Evolutionary conservation across 345 rosid genomes (phyloP), one percentile per base, ranked within the genome.

Genomic region (Brassica incana): DNA sequence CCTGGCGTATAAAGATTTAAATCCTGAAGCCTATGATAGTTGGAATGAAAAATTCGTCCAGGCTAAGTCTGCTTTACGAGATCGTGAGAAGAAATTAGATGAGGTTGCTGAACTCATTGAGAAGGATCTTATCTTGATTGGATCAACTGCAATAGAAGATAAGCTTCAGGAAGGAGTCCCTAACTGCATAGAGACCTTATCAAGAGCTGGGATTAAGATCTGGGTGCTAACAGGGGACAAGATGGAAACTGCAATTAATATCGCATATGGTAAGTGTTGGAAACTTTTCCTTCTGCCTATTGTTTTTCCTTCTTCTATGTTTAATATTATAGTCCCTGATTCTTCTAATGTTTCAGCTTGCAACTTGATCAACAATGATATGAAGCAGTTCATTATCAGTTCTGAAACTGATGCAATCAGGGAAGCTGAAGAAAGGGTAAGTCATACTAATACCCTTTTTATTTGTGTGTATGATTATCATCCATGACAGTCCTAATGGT

Each of bases 161-260:
- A 95, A 95, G 80, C 99, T 95, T 83, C 99, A 95, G 84, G 99
- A 95, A 85, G 99, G 97, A 68, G 99, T 95, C 30, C 99, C 97
- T 18, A 73, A 79, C 84, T 95, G 99, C 85, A 95, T 95, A 75
- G 93, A 95, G 85, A 92, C 95, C 77, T 97, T 95, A 83, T 86
- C 97, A 59, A 92, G 85, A 84, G 99, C 99, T 82, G 99, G 99
- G 73, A 92, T 95, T 78, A 95, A 95, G 88, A 91, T 95, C 74
- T 95, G 99, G 99, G 87, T 95, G 83, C 86, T 95, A 65, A 95
- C 99, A 67, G 99, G 99, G 75, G 99, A 92, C 85, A 92, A 95
- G 86, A 80, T 95, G 91, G 99, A 92, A 92, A 95, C 99, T 7
- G 99, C 99, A 59, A 91, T 92, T 64, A 95, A 95, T 86, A 95